Evolutionary conservation across 306 rosid species (phyloP).

Genomic region (Delonix regia): DNA sequence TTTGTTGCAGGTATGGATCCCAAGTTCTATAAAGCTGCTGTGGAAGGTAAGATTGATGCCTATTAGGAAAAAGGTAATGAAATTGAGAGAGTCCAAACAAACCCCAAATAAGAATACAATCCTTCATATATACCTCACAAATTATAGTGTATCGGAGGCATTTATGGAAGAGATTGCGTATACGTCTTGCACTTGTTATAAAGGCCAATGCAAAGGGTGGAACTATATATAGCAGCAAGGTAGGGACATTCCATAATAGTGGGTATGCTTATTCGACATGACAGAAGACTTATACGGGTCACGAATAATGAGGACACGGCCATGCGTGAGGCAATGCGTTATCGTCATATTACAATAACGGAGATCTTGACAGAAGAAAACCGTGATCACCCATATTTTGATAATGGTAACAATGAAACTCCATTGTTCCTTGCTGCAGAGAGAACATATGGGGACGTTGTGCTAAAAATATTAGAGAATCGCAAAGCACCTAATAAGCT

Average conservation of each 20-base stretch:
- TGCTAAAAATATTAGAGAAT: too few species aligned
- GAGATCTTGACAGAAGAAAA: too few species aligned
- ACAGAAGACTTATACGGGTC: too few species aligned
- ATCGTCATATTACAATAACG: too few species aligned
- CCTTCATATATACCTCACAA: constrained; percentile 20
- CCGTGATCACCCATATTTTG: too few species aligned
- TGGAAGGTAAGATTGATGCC: background rate
- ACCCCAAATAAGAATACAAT: constrained; percentile 24
- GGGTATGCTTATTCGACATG: too few species aligned
- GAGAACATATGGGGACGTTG: too few species aligned
- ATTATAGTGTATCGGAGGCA: background rate
- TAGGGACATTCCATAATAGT: background rate
- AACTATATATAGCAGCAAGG: constrained; percentile 17
- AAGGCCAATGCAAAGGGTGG: background rate
- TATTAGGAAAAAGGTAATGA: background rate
- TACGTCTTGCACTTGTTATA: background rate
- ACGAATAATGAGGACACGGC: too few species aligned
- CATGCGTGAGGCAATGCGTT: too few species aligned
- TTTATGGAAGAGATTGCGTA: background rate
- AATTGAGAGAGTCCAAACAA: background rate
- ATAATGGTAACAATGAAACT: too few species aligned
- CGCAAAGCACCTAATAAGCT: too few species aligned
- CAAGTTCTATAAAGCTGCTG: background rate
- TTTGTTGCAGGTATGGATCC: background rate
- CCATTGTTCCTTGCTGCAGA: too few species aligned